Conservation (phyloP, 1,139 yeast species). For the Martiniozyma asiatica region DNA sequence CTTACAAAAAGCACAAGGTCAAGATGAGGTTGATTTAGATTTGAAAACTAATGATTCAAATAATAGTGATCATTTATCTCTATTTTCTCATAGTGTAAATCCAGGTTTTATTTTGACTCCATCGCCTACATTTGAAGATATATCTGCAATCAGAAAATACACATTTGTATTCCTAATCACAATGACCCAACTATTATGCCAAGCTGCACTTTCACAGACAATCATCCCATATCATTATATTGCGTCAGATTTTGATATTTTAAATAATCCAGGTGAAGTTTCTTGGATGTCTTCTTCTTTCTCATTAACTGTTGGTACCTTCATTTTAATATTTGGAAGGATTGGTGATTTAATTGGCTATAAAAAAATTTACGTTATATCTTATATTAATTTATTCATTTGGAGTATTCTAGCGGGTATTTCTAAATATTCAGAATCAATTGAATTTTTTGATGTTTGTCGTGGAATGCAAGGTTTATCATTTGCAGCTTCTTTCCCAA, state of each 20-base stretch:
- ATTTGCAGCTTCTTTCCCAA: slow-evolving; percentile 45
- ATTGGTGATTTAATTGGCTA: slow-evolving; percentile 57
- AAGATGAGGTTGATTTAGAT: too few species aligned
- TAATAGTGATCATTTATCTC: too few species aligned
- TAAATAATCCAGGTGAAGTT: slow-evolving; percentile 28
- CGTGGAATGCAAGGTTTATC: slow-evolving; percentile 55
- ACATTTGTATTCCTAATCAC: slow-evolving; percentile 25
- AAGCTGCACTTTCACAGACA: slow-evolving; percentile 34
- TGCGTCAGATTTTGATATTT: slow-evolving; percentile 27
- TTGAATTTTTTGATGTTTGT: slow-evolving; percentile 36
- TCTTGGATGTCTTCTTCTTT: slow-evolving; percentile 53
- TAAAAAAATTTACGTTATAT: slow-evolving; percentile 34
- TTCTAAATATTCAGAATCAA: slow-evolving; percentile 29
- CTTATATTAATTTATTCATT: slow-evolving; percentile 35
- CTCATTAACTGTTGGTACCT: slow-evolving; percentile 50
- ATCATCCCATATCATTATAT: slow-evolving; percentile 29
- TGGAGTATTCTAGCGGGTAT: slow-evolving; percentile 44
- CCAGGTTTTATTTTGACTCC: too few species aligned
- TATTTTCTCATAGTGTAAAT: too few species aligned
- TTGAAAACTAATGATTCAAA: too few species aligned
- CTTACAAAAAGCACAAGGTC: too few species aligned
- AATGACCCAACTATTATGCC: slow-evolving; percentile 37
- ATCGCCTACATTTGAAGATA: slow-evolving; percentile 11
- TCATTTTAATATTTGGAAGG: slow-evolving; percentile 48
- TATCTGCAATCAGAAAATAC: slow-evolving; percentile 14